Conservation (phyloP, 352 stramenopile genomes). For the Phytophthora boehmeriae region DNA sequence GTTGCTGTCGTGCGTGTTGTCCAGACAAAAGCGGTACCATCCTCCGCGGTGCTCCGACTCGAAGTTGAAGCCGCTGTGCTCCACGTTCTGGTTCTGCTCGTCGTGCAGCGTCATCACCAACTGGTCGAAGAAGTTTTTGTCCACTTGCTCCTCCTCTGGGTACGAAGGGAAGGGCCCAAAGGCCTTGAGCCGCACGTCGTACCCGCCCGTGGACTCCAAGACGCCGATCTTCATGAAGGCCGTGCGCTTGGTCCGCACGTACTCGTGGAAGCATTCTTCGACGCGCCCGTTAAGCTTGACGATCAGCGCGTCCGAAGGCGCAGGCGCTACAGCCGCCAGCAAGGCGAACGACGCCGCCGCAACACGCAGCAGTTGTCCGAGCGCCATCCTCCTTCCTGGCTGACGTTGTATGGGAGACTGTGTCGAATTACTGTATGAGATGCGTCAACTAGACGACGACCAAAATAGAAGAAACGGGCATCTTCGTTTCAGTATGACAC, state of each 20-base stretch:
- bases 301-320: slow-evolving; percentile 54
- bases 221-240: slow-evolving; percentile 85
- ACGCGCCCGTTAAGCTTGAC: slow-evolving; percentile 52
- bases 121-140: slow-evolving; percentile 82
- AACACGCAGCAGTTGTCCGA: slow-evolving; percentile 27
- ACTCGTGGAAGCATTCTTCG: slow-evolving; percentile 86
- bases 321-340: slow-evolving; percentile 26
- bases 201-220: slow-evolving; percentile 66
- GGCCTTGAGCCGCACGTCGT: slow-evolving; percentile 80
- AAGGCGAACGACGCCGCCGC: slow-evolving; percentile 26
- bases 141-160: slow-evolving; percentile 48
- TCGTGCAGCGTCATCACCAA: slow-evolving; percentile 67
- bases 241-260: slow-evolving; percentile 85
- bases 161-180: slow-evolving; percentile 68
- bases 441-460: slow-evolving; percentile 25
- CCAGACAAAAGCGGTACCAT: slow-evolving; percentile 88
- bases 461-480: slow-evolving; percentile 1
- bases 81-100: slow-evolving; percentile 71
- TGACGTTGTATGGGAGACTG: neutral
- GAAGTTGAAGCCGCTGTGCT: slow-evolving; percentile 90
- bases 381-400: slow-evolving; percentile 20
- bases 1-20: slow-evolving; percentile 76
- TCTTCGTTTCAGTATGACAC: too few species aligned
- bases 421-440: slow-evolving; percentile 7
- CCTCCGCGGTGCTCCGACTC: slow-evolving; percentile 82